Conservation (phyloP, 202 grass and related monocot species). For the Carex arenaria region DNA sequence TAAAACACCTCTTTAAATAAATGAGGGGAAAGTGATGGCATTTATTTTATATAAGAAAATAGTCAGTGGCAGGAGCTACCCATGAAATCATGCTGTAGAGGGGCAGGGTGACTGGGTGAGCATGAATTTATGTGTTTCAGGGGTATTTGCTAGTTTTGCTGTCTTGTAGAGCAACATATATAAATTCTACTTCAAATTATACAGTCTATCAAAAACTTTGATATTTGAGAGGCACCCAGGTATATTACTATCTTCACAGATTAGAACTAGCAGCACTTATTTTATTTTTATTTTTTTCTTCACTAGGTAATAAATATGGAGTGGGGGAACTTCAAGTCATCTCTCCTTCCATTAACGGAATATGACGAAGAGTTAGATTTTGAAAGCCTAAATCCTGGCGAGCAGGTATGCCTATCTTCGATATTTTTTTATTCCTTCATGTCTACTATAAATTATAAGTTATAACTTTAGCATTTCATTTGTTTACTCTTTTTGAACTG, state of each 20-base stretch:
- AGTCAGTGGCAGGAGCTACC: neutral
- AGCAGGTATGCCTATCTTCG: constrained; percentile 39
- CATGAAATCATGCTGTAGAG: neutral
- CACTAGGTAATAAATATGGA: constrained; percentile 82
- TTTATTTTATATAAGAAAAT: neutral
- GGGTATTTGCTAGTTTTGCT: neutral
- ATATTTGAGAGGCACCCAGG: neutral
- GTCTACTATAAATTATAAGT: neutral
- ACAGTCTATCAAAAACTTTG: neutral
- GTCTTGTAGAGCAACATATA: neutral
- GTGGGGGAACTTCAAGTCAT: constrained; percentile 79
- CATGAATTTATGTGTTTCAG: neutral
- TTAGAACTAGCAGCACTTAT: neutral
- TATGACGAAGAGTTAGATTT: constrained; percentile 63
- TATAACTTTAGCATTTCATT: neutral
- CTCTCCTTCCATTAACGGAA: constrained; percentile 74
- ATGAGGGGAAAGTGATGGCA: neutral
- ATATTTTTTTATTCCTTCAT: too few relatives aligned
- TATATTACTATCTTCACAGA: neutral
- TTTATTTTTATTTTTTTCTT: constrained; percentile 7
- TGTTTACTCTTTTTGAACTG: neutral
- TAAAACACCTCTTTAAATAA: neutral
- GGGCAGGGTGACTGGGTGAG: neutral
- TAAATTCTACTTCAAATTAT: neutral
- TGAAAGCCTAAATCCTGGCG: constrained; percentile 77